Base-by-base conservation (phyloP, 495 filamentous ascomycete genomes). In the Talaromyces nanjingensis region DNA sequence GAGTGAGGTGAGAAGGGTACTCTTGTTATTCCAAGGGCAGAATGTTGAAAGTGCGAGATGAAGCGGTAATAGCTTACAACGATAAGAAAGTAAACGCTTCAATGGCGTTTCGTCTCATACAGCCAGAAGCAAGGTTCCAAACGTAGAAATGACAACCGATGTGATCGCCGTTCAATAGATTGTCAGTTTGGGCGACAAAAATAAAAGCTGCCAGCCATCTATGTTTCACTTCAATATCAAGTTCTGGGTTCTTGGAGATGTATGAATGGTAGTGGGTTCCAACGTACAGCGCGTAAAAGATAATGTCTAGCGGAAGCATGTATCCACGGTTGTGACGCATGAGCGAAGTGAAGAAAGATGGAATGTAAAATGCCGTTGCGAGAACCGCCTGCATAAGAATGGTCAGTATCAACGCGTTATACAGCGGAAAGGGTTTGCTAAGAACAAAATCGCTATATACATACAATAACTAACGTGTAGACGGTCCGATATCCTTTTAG, bases 191-290 rank as follows among this genome's bases (percentile, higher is more conserved):
- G 2, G 66, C 64, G 34, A 68, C 58, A 24, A 68, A 68, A 8
- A 68, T 68, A 37, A 68, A 68, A 24, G 66, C 66, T 22, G 66
- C 27, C 24, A 68, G 64, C 66, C 66, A 68, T 59, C 66, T 68
- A 24, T 24, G 22, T 24, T 24, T 24, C 22, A 24, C 22, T 24
- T 24, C 22, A 24, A 24, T 24, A 24, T 24, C 22, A 24, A 24
- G 1, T 24, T 24, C 22, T 24, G 22, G 22, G 22, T 24, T 24
- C 22, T 24, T 24, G 22, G 22, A 24, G 22, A 24, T 24, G 2
- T 24, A 24, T 24, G 22, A 24, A 22, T 25, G 27, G 37, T 34
- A 34, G 27, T 4, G 4, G 25, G 20, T 18, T 27, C 16, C 59
- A 47, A 61, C 55, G 8, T 63, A 68, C 66, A 68, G 49, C 4